Evolutionary conservation across 2,329 filamentous ascomycete species (phyloP).

Genomic region (Sordariomycetes sp.): DNA sequence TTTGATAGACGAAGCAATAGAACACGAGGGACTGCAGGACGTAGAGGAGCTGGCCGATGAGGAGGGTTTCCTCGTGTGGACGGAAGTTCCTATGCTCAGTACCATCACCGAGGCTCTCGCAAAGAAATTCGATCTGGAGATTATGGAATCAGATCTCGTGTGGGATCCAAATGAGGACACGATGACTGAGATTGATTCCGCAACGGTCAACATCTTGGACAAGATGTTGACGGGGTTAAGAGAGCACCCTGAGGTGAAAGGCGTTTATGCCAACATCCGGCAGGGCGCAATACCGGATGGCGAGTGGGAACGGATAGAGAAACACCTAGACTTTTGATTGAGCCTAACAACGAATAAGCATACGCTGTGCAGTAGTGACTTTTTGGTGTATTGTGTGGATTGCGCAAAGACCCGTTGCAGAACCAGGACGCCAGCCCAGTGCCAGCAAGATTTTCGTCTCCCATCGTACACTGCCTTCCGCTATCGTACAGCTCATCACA

Average conservation of each 20-base stretch:
- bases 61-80: conserved; percentile 54
- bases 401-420: too few species aligned
- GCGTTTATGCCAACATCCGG: conserved; percentile 64
- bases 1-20: conserved; percentile 72
- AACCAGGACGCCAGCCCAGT: too few species aligned
- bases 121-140: conserved; percentile 52
- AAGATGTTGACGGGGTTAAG: conserved; percentile 50
- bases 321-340: conserved; percentile 40
- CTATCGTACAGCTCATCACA: too few species aligned
- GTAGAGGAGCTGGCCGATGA: conserved; percentile 60
- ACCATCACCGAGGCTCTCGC: conserved; percentile 39
- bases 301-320: conserved; percentile 42
- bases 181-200: conserved; percentile 51
- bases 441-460: too few species aligned
- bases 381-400: too few species aligned
- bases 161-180: conserved; percentile 81
- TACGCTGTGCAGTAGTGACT: conserved; percentile 8
- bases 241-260: conserved; percentile 66
- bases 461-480: too few species aligned
- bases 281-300: conserved; percentile 42
- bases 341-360: too few species aligned
- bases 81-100: conserved; percentile 21
- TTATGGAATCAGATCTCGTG: conserved; percentile 70
- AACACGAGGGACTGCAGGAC: conserved; percentile 68
- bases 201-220: conserved; percentile 46